A percentile compares a stretch with the other conserved stretches of the same genome.
Conservation (phyloP, 148 eudicot species). For the Fagopyrum tataricum region DNA sequence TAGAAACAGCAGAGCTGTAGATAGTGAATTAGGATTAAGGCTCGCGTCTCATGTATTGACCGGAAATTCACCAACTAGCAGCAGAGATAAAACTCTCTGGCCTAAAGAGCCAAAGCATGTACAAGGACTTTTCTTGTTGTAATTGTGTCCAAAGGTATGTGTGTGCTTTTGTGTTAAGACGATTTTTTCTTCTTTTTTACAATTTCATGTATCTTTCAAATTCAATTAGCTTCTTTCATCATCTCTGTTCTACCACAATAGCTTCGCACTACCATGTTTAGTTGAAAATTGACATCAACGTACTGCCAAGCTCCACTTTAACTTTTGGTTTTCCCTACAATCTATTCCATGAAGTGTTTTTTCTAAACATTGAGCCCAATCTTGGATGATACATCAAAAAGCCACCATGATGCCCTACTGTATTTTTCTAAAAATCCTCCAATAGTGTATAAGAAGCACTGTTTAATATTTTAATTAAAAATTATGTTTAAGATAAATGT, state of each 20-base stretch:
- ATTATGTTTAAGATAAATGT: background rate
- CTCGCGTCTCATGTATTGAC: no score
- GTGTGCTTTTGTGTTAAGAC: no score
- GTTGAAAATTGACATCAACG: no score
- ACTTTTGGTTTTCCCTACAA: no score
- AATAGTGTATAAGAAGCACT: background rate
- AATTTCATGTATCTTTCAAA: no score
- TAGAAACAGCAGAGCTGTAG: background rate
- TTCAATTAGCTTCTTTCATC: no score
- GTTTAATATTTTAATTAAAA: background rate
- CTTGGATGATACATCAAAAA: background rate
- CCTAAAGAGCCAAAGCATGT: background rate
- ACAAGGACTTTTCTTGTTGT: background rate
- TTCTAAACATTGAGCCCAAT: background rate
- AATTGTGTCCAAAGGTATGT: no score
- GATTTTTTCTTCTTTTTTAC: no score
- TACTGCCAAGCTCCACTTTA: no score
- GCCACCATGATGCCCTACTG: background rate
- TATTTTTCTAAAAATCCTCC: background rate
- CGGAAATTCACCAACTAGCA: background rate
- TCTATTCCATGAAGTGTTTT: background rate
- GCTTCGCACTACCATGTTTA: no score
- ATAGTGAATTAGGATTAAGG: conserved; percentile 14
- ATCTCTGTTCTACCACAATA: no score
- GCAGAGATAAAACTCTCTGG: background rate